Evolutionary conservation across 164 flowering plant genomes (phyloP).

Genomic region (Chimonanthus praecox): DNA sequence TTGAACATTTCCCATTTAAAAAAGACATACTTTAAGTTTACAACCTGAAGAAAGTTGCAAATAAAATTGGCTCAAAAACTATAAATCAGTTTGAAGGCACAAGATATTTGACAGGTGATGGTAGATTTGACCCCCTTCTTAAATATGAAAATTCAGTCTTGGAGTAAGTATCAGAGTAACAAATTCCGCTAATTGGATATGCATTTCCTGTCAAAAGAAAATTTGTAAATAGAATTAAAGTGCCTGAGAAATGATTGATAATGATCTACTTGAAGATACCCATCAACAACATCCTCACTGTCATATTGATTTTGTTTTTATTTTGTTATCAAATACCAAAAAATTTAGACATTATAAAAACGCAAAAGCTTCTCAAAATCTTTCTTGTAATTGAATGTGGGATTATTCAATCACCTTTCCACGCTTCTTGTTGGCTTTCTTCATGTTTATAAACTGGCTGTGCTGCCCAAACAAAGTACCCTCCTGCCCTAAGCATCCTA

Average conservation of each 20-base stretch:
- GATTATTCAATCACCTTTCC: constrained; percentile 53
- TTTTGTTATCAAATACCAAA: too few relatives aligned
- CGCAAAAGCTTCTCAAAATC: background rate
- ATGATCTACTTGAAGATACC: too few relatives aligned
- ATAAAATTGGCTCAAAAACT: too few relatives aligned
- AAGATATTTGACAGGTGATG: background rate
- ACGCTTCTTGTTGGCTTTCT: constrained; percentile 56
- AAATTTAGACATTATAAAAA: too few relatives aligned
- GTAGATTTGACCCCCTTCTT: background rate
- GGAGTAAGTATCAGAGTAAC: background rate
- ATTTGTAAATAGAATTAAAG: background rate
- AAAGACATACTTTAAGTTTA: too few relatives aligned
- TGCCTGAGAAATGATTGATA: background rate
- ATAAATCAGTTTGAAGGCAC: background rate
- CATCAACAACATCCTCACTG: background rate
- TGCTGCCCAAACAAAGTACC: constrained; percentile 95
- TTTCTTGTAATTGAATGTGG: background rate
- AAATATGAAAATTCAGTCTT: background rate
- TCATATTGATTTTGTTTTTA: background rate
- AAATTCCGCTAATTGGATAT: background rate
- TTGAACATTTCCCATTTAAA: too few relatives aligned
- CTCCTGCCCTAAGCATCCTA: constrained; percentile 81
- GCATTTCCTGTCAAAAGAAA: background rate
- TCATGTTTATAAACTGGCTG: constrained; percentile 92
- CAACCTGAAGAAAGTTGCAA: too few relatives aligned